Evolutionary conservation across 1,284 basidiomycete species (phyloP), one percentile per base, ranked within the genome.

Genomic region (Melampsora medusae): DNA sequence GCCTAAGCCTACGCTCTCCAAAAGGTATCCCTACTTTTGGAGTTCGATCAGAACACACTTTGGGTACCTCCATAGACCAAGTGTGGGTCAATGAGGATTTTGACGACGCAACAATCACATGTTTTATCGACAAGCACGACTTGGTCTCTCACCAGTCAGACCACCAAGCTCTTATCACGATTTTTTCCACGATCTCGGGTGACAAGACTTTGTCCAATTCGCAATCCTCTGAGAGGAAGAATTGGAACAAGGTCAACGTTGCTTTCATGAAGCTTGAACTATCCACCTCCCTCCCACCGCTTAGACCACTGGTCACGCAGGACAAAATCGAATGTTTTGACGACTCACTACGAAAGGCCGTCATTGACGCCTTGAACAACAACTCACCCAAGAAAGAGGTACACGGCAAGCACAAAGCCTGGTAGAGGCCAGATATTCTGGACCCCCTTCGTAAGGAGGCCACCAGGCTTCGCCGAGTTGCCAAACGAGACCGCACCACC

Each of bases 111-210:
- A 42, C 46, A 12, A 48, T 14, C 4, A 10, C 17, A 6, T 60
- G 38, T 25, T 28, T 9, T 2, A 56, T 69, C 7, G 33, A 17
- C 22, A 28, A 42, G 16, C 25, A 70, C 35, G 35, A 35, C 9
- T 3, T 35, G 9, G 35, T 9, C 35, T 62, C 49, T 28, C 69
- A 70, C 42, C n/a, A 35, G 6, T 70, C 69, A 1, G 69, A 70
- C 28, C 69, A 70, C 28, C 69, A 70, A 49, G 56, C 69, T 25
- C 60, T 70, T 12, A 56, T 25, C 50, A 56, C 67, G 25, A n/a
- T 22, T 42, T 35, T 9, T 16, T 62, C 22, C 16, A 35, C 25
- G 5, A 19, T 38, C 38, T 16, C 28, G 28, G n/a, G 22, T 61
- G 16, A 56, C 4, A 3, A 31, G 2, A 12, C 59, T 38, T 31